Evolutionary conservation across 78 protist genomes (phyloP).

Genomic region (Corallochytrium limacisporum): DNA sequence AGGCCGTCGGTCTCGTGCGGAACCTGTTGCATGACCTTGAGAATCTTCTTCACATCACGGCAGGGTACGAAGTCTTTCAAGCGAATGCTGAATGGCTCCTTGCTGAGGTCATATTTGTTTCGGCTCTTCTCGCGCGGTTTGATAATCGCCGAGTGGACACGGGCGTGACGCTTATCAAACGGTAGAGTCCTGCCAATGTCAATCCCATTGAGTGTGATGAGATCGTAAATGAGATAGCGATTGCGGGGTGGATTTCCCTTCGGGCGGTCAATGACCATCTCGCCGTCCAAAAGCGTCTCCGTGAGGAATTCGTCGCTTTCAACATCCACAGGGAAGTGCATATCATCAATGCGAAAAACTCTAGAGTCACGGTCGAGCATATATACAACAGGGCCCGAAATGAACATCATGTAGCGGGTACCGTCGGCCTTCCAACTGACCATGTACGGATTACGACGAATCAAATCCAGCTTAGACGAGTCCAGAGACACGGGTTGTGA

Average conservation of each 20-base stretch:
- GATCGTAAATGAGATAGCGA: background rate
- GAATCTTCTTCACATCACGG: background rate
- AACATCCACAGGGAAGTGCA: background rate
- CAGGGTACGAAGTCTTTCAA: background rate
- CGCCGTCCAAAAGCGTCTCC: conserved; percentile 8
- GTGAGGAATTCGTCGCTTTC: background rate
- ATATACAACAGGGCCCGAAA: background rate
- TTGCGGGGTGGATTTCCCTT: background rate
- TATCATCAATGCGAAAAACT: background rate
- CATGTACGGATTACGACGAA: background rate
- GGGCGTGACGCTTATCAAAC: background rate
- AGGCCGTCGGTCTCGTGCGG: conserved; percentile 7
- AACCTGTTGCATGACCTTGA: background rate
- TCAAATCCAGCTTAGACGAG: background rate
- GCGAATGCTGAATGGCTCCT: conserved; percentile 7
- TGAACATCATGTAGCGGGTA: conserved; percentile 20
- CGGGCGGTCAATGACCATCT: conserved; percentile 1
- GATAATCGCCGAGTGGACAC: background rate
- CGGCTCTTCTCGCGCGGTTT: background rate
- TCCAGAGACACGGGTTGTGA: conserved; percentile 17
- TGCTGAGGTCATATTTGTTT: background rate
- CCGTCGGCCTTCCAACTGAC: conserved; percentile 19
- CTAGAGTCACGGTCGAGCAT: background rate
- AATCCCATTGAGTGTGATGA: background rate
- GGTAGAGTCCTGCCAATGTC: background rate